These are phyloP conservation scores for Athelia psychrophila DNA, from an alignment of 1,284 basidiomycete species.

Conservation along the genomic window DNA sequence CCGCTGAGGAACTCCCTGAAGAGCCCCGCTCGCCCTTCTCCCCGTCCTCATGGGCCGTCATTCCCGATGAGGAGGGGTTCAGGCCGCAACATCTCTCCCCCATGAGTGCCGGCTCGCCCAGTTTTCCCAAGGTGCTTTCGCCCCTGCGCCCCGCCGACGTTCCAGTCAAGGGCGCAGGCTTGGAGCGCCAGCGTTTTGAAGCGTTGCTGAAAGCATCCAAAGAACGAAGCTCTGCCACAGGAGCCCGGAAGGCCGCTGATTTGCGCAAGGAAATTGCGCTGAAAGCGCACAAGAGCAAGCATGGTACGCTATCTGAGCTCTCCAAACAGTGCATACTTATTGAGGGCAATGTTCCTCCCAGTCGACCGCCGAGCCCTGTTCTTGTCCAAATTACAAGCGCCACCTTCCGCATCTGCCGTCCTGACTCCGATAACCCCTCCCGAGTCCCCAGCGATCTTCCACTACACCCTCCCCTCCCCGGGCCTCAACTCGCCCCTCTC, in stretches of 20 bases:
- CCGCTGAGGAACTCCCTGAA: slow-evolving; percentile 42
- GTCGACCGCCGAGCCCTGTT: slow-evolving; percentile 74
- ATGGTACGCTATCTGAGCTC: slow-evolving; percentile 45
- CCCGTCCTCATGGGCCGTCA: slow-evolving; percentile 18
- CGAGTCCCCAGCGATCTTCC: slow-evolving; percentile 67
- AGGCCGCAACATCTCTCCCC: slow-evolving; percentile 57
- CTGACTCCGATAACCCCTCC: slow-evolving; percentile 61
- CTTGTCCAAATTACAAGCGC: slow-evolving; percentile 66
- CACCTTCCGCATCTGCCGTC: slow-evolving; percentile 58
- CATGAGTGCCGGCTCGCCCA: slow-evolving; percentile 41
- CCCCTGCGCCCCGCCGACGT: slow-evolving; percentile 46
- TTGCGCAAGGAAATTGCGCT: slow-evolving; percentile 73
- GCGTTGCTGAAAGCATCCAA: slow-evolving; percentile 55
- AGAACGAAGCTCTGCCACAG: slow-evolving; percentile 45
- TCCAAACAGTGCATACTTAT: slow-evolving; percentile 3
- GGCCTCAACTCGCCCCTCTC: slow-evolving; percentile 62
- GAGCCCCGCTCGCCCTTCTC: slow-evolving; percentile 65
- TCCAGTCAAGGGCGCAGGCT: slow-evolving; percentile 42
- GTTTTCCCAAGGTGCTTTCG: slow-evolving; percentile 42
- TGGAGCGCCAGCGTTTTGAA: slow-evolving; percentile 62
- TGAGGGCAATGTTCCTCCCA: slow-evolving; percentile 22
- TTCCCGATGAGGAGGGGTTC: slow-evolving; percentile 40
- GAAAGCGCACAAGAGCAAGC: slow-evolving; percentile 71
- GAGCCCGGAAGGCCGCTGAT: slow-evolving; percentile 49
- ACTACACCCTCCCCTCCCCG: slow-evolving; percentile 65